Evolutionary conservation across 805 yeast species (phyloP).

Genomic region (Candida ipomoeae): DNA sequence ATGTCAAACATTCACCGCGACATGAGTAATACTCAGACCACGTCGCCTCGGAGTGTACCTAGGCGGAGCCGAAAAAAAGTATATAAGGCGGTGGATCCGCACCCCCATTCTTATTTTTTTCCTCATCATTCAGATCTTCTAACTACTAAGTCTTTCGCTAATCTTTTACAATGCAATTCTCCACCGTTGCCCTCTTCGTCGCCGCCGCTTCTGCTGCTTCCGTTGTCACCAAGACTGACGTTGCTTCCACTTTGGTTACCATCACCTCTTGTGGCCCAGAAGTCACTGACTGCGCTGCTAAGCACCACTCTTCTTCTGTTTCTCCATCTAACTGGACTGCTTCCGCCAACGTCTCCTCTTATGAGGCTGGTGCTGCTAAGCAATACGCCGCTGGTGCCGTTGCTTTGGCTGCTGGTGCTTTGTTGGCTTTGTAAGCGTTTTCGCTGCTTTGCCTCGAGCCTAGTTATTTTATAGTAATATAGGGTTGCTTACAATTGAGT

Average conservation of each 20-base stretch:
- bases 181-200: conserved; percentile 33
- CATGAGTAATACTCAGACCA: conserved; percentile 1
- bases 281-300: conserved; percentile 49
- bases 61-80: background rate
- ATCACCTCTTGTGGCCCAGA: conserved; percentile 42
- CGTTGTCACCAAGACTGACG: conserved; percentile 25
- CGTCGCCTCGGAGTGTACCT: background rate
- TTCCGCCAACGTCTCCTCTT: conserved; percentile 30
- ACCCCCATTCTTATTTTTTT: conserved; percentile 12
- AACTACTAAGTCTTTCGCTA: conserved; percentile 24
- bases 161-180: conserved; percentile 41
- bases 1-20: conserved; percentile 2
- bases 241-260: conserved; percentile 39
- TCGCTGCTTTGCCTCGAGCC: background rate
- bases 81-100: conserved; percentile 12
- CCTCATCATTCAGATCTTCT: conserved; percentile 21
- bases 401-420: conserved; percentile 46
- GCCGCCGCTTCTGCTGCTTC: conserved; percentile 34
- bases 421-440: conserved; percentile 33
- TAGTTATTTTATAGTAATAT: conserved; percentile 4
- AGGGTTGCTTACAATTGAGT: background rate
- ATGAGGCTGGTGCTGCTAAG: conserved; percentile 33
- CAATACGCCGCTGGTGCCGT: conserved; percentile 43
- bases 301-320: conserved; percentile 10
- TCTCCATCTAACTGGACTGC: conserved; percentile 17